phyloP scores from a whole-genome alignment of 2,329 filamentous ascomycete genomes.

The Pseudogymnoascus sp. region DNA sequence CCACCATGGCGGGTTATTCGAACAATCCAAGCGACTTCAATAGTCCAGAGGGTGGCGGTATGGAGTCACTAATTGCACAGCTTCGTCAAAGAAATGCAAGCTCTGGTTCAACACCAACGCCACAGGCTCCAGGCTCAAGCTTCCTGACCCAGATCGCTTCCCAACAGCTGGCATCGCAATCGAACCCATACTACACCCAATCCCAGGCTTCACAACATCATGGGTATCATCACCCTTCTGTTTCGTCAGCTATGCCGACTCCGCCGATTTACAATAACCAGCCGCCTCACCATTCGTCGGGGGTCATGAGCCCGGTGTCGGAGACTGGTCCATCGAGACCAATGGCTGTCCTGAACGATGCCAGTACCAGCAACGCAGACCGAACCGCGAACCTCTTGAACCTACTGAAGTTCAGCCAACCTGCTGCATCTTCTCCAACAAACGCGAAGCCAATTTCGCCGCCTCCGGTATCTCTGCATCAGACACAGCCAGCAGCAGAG shows the following conservation, averaged over 20 bases:
- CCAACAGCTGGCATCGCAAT: background rate
- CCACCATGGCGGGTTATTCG: conserved; percentile 29
- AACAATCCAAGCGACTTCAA: conserved; percentile 17
- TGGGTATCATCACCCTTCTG: conserved; percentile 46
- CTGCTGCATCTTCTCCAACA: conserved; percentile 25
- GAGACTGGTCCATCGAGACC: conserved; percentile 30
- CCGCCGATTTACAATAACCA: conserved; percentile 45
- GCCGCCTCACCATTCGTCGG: conserved; percentile 44
- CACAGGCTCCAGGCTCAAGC: conserved; percentile 2
- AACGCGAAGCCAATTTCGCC: conserved; percentile 18
- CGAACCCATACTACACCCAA: conserved; percentile 22
- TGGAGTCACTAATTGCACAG: conserved; percentile 28
- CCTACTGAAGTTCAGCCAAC: conserved; percentile 55
- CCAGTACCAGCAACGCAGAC: conserved; percentile 31
- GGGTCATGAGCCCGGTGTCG: conserved; percentile 49
- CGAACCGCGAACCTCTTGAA: conserved; percentile 53
- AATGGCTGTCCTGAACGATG: conserved; percentile 26
- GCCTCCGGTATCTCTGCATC: conserved; percentile 15
- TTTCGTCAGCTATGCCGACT: conserved; percentile 50
- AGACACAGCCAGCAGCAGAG: conserved; percentile 13
- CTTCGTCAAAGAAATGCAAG: conserved; percentile 21
- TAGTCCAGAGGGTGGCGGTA: conserved; percentile 13
- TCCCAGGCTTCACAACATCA: conserved; percentile 19
- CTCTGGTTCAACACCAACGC: conserved; percentile 1
- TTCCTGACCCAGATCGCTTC: conserved; percentile 8